Conservation (phyloP, 176 grass and related monocot genomes). For the Pontederia paniculata region DNA sequence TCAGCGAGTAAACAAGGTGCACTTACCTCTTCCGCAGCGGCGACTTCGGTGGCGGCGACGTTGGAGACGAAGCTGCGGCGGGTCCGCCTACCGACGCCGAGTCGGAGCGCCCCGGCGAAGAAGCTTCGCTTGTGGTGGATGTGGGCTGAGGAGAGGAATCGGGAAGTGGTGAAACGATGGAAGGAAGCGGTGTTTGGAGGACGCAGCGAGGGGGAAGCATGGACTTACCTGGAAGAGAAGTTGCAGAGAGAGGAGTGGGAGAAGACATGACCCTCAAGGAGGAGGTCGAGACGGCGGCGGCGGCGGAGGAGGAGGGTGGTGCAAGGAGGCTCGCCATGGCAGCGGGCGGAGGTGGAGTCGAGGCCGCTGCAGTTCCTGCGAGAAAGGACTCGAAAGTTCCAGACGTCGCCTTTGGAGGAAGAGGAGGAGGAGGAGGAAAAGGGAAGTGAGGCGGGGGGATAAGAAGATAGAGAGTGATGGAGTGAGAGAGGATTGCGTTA, state of each 20-base stretch:
- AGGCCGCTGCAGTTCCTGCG: too few species aligned
- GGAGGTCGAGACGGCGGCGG: neutral
- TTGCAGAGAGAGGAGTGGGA: neutral
- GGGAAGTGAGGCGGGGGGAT: neutral
- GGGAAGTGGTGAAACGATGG: neutral
- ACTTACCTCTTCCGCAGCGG: constrained; percentile 32
- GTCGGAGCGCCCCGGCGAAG: neutral
- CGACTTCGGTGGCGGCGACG: constrained; percentile 33
- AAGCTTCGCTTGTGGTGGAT: neutral
- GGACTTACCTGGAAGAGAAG: neutral
- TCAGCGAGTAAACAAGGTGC: neutral
- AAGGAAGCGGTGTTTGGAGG: too few species aligned
- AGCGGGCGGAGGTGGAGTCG: too few species aligned
- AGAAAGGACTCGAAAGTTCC: too few species aligned
- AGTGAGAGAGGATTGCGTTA: constrained; percentile 1
- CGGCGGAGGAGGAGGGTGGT: neutral
- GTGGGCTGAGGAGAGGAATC: neutral
- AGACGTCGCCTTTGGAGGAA: too few species aligned
- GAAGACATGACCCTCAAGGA: neutral
- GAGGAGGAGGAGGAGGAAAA: neutral
- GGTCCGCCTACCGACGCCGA: constrained; percentile 13
- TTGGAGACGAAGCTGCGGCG: constrained; percentile 45
- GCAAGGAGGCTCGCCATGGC: too few species aligned
- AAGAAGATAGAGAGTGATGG: neutral
- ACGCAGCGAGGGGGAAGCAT: neutral